Percentiles rank a stretch among this genome's conserved stretches.
Conservation (phyloP, 2,329 filamentous ascomycete genomes). For the Apiospora sp. region DNA sequence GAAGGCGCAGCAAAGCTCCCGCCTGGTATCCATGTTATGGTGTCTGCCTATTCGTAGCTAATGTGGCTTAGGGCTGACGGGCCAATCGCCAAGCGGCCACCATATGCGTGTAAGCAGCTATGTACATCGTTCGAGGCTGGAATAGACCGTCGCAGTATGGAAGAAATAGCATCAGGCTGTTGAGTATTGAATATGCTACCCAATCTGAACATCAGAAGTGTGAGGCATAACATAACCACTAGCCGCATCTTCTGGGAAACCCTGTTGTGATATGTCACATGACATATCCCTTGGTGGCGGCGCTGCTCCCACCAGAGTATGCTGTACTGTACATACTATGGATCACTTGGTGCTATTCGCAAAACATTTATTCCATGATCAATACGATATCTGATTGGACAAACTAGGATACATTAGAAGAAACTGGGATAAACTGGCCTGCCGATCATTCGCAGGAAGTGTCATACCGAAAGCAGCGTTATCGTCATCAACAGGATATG, state of each 20-base stretch:
- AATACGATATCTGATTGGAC: no score
- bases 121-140: background rate
- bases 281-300: background rate
- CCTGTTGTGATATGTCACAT: background rate
- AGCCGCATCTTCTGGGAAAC: background rate
- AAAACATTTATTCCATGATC: no score
- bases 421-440: no score
- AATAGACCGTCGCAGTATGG: background rate
- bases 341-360: no score
- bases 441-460: no score
- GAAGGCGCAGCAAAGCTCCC: background rate
- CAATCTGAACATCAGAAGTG: background rate
- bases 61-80: conserved; percentile 13
- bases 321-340: no score
- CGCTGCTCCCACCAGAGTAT: no score
- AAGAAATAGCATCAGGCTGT: no score
- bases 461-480: no score
- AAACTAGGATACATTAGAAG: no score
- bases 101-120: background rate
- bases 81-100: background rate
- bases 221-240: background rate
- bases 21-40: background rate
- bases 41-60: background rate
- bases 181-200: no score
- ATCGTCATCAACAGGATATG: no score